Conservation (phyloP, 225 moss, liverwort and hornwort genomes). For the Physcomitrellopsis africana region DNA sequence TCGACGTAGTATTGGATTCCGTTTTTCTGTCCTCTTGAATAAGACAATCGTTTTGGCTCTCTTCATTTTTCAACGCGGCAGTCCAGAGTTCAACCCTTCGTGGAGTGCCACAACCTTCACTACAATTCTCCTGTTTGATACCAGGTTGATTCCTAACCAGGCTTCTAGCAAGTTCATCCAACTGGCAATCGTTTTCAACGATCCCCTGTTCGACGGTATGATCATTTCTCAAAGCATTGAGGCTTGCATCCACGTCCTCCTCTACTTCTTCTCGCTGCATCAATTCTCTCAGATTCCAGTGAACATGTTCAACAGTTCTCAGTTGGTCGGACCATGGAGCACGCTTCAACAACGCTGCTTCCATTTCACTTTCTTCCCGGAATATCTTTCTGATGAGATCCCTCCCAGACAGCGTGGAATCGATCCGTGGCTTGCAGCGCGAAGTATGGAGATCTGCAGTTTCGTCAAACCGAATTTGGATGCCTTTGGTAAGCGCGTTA, state of each 20-base stretch:
- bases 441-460: conserved; percentile 19
- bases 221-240: conserved; percentile 24
- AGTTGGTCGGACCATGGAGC: conserved; percentile 31
- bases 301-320: conserved; percentile 30
- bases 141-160: conserved; percentile 19
- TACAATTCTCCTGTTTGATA: conserved; percentile 16
- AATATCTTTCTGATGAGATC: conserved; percentile 18
- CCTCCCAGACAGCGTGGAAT: conserved; percentile 18
- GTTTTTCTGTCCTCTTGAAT: conserved; percentile 15
- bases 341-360: conserved; percentile 12
- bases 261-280: conserved; percentile 53
- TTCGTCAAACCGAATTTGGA: conserved; percentile 31
- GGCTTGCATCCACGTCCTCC: conserved; percentile 26
- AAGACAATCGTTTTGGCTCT: conserved; percentile 12
- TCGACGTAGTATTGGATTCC: conserved; percentile 20
- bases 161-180: conserved; percentile 37
- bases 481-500: conserved; percentile 26
- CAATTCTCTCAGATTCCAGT: conserved; percentile 49
- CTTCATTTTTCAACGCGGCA: conserved; percentile 13
- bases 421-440: conserved; percentile 19
- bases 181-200: conserved; percentile 12
- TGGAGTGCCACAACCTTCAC: conserved; percentile 28
- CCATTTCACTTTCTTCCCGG: conserved; percentile 23
- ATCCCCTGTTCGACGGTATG: conserved; percentile 12
- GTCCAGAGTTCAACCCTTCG: conserved; percentile 16